Percentiles rank a stretch among this genome's conserved stretches.
phyloP scores from a whole-genome alignment of 23 red algal genomes.

The Chondrus crispus region DNA sequence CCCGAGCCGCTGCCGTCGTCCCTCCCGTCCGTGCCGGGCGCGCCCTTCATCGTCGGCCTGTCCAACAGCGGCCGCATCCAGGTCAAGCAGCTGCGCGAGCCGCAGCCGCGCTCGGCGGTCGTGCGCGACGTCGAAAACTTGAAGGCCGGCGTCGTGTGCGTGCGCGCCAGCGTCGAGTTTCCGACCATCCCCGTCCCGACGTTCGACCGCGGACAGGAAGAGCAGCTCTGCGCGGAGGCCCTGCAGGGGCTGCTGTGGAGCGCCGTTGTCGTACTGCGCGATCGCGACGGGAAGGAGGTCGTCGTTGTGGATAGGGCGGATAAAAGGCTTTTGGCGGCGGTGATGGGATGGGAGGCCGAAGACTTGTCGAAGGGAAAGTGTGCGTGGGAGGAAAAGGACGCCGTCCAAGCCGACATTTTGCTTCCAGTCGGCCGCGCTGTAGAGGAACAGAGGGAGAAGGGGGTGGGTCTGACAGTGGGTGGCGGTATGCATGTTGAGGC shows the following conservation, averaged over 20 bases:
- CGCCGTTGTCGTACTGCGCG: not conserved
- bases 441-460: not conserved
- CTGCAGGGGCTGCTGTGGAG: not conserved
- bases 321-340: not conserved
- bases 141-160: not conserved
- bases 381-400: too few species aligned
- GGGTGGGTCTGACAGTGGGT: not conserved
- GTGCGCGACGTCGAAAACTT: not conserved
- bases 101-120: not conserved
- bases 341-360: not conserved
- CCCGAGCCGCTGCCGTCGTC: not conserved
- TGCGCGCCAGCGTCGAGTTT: not conserved
- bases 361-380: too few species aligned
- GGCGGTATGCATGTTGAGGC: constrained; percentile 2
- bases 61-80: not conserved
- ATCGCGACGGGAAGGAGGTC: not conserved
- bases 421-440: not conserved
- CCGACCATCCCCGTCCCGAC: not conserved
- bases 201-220: not conserved
- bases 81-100: not conserved
- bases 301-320: not conserved
- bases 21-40: not conserved
- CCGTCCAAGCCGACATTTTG: not conserved
- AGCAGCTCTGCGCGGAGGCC: not conserved
- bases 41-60: not conserved